A percentile compares a stretch with the other conserved stretches of the same genome.
Conservation (phyloP, 2,329 filamentous ascomycete genomes). For the Penicillium sp. region DNA sequence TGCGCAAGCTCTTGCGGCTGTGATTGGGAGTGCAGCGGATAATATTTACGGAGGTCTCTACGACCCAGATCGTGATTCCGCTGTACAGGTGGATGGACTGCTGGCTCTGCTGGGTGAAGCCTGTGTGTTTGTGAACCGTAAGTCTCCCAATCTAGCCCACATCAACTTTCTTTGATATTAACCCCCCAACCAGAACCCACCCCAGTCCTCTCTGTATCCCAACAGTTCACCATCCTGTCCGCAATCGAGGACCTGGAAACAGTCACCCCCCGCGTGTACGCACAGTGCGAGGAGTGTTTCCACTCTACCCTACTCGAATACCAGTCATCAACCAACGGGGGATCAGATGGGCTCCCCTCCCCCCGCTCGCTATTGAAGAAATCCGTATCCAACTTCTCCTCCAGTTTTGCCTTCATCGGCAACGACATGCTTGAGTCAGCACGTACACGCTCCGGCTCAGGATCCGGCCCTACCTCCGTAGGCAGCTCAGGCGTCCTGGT, state of each 20-base stretch:
- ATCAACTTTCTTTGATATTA: constrained; percentile 7
- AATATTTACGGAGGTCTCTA: constrained; percentile 89
- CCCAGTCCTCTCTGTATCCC: constrained; percentile 63
- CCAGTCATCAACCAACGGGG: constrained; percentile 52
- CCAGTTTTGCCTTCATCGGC: constrained; percentile 67
- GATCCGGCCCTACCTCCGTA: constrained; percentile 46
- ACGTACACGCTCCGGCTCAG: constrained; percentile 35
- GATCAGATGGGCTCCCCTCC: constrained; percentile 42
- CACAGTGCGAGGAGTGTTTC: constrained; percentile 75
- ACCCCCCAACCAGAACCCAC: constrained; percentile 46
- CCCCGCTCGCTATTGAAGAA: constrained; percentile 68
- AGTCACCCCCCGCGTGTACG: constrained; percentile 68
- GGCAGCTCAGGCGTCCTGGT: constrained; percentile 53
- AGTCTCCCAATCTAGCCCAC: constrained; percentile 20
- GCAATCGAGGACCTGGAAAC: constrained; percentile 78
- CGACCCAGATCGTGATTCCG: constrained; percentile 74
- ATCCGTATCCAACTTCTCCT: constrained; percentile 53
- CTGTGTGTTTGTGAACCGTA: constrained; percentile 68
- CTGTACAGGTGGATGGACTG: constrained; percentile 84
- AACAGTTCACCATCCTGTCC: constrained; percentile 72
- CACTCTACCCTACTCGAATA: constrained; percentile 70
- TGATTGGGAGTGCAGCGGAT: constrained; percentile 81
- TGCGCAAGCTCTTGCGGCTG: constrained; percentile 71
- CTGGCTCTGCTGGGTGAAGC: constrained; percentile 81
- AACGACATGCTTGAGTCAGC: constrained; percentile 64